Evolutionary conservation across 495 filamentous ascomycete species (phyloP), one percentile per base, ranked within the genome.

Genomic region (Letharia lupina): DNA sequence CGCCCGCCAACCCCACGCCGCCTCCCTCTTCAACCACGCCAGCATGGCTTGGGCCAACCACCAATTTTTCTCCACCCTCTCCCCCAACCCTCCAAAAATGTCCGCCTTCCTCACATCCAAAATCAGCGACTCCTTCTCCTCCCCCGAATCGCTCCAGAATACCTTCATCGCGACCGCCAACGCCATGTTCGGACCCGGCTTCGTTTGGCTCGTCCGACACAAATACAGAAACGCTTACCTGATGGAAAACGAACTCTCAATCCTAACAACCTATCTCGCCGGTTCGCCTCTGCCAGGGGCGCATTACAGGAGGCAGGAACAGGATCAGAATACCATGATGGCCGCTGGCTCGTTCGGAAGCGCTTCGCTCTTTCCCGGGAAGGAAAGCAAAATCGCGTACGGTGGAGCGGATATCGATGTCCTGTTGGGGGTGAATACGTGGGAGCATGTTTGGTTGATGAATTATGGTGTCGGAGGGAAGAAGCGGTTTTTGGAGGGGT

Each of bases 11-110:
- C 85, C 92, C 42, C 79, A 83, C 63, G 78, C 82, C 67, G 94
- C 95, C 52, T 78, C 84, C 66, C 78, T 88, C 68, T 98, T 98
- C 84, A 98, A 98, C 82, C 85, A 93, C 72, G 94, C 94, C 73
- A 92, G 88, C 68, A 96, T 96, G 88, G 90, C 91, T 64, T 87
- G 90, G 80, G 97, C 98, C 84, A 97, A 97, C 81, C 86, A 94
- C 76, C 89, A 94, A 78, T 98, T 96, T 86, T 98, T 98, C 83
- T 78, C 81, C 69, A 77, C 81, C 71, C 75, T 90, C 69, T 81
- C 82, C 64, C 80, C 84, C 48, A 67, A 72, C 50, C 64, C 74
- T 44, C 81, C 80, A 68, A 69, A 84, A 60, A 82, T 85, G 60
- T 83, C 85, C 66, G 71, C 75, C 12, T 76, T 67, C 66, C 79